These are phyloP conservation scores for Fusarium sulawesiense DNA, from an alignment of 2,329 filamentous ascomycete genomes.

Conservation along the genomic window DNA sequence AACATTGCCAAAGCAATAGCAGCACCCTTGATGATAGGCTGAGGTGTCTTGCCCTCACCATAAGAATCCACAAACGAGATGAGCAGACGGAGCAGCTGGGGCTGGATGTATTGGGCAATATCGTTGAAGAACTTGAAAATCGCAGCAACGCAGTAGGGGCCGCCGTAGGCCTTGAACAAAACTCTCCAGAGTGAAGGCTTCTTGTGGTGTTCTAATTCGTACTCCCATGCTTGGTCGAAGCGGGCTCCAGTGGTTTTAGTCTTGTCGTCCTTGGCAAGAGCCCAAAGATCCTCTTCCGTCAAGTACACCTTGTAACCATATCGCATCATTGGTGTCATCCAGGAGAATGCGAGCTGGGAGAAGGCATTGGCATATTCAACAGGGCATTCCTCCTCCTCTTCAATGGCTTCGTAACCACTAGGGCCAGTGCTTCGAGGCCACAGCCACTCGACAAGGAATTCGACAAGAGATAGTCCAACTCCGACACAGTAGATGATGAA, in stretches of 20 bases:
- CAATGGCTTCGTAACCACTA: slow-evolving; percentile 68
- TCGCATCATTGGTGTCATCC: slow-evolving; percentile 99
- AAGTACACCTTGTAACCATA: slow-evolving; percentile 91
- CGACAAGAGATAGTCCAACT: slow-evolving; percentile 74
- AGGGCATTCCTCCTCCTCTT: slow-evolving; percentile 73
- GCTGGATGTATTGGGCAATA: slow-evolving; percentile 85
- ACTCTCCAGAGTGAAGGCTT: slow-evolving; percentile 82
- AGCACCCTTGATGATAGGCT: slow-evolving; percentile 85
- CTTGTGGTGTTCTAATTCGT: slow-evolving; percentile 77
- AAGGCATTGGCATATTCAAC: slow-evolving; percentile 95
- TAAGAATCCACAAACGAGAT: slow-evolving; percentile 90
- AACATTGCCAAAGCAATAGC: slow-evolving; percentile 96
- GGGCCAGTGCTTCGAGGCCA: slow-evolving; percentile 76
- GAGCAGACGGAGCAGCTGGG: slow-evolving; percentile 85
- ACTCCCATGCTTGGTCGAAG: slow-evolving; percentile 81
- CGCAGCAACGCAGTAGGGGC: slow-evolving; percentile 82
- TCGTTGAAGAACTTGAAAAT: slow-evolving; percentile 93
- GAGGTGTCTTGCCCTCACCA: slow-evolving; percentile 66
- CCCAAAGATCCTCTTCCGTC: slow-evolving; percentile 97
- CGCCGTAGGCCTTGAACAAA: slow-evolving; percentile 84
- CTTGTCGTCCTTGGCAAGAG: slow-evolving; percentile 81
- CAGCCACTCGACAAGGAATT: slow-evolving; percentile 86
- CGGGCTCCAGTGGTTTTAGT: slow-evolving; percentile 77
- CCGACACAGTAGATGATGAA: slow-evolving; percentile 81
- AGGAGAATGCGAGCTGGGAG: slow-evolving; percentile 91